phyloP scores from a whole-genome alignment of 768 basidiomycete genomes.

The Steccherinum ochraceum region DNA sequence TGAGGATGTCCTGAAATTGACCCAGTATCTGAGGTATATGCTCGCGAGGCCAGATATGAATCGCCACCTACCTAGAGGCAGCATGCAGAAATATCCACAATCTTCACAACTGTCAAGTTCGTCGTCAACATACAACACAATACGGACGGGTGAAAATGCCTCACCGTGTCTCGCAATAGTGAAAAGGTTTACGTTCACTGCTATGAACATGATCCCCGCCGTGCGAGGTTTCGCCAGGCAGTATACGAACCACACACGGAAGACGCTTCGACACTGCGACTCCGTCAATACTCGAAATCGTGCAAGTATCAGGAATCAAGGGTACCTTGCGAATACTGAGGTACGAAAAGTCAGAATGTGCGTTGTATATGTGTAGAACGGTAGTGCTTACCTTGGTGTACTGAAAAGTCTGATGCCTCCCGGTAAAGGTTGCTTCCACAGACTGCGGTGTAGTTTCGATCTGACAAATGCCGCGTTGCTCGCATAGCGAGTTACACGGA shows the following conservation, averaged over 20 bases:
- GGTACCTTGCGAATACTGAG: slow-evolving; percentile 49
- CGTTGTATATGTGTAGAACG: neutral
- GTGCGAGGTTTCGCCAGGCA: slow-evolving; percentile 36
- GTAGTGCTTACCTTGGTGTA: slow-evolving; percentile 48
- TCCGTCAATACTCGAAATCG: neutral
- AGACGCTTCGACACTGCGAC: slow-evolving; percentile 41
- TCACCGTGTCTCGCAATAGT: slow-evolving; percentile 48
- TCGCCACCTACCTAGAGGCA: slow-evolving; percentile 50
- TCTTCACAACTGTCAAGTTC: slow-evolving; percentile 38
- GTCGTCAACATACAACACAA: neutral
- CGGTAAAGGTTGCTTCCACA: slow-evolving; percentile 56
- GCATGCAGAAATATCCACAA: slow-evolving; percentile 54
- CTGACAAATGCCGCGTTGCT: slow-evolving; percentile 44
- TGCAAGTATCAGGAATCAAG: neutral
- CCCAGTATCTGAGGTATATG: neutral
- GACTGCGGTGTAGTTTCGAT: slow-evolving; percentile 55
- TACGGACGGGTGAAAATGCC: slow-evolving; percentile 3
- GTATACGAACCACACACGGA: slow-evolving; percentile 42
- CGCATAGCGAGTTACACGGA: slow-evolving; percentile 36
- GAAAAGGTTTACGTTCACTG: slow-evolving; percentile 36
- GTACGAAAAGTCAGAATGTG: neutral
- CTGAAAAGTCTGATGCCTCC: slow-evolving; percentile 53
- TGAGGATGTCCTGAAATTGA: slow-evolving; percentile 43
- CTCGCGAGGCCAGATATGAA: too few relatives aligned
- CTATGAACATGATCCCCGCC: slow-evolving; percentile 44